Evolutionary conservation across 2,329 filamentous ascomycete genomes (phyloP).

Genomic region (Pestalotiopsis sp.): DNA sequence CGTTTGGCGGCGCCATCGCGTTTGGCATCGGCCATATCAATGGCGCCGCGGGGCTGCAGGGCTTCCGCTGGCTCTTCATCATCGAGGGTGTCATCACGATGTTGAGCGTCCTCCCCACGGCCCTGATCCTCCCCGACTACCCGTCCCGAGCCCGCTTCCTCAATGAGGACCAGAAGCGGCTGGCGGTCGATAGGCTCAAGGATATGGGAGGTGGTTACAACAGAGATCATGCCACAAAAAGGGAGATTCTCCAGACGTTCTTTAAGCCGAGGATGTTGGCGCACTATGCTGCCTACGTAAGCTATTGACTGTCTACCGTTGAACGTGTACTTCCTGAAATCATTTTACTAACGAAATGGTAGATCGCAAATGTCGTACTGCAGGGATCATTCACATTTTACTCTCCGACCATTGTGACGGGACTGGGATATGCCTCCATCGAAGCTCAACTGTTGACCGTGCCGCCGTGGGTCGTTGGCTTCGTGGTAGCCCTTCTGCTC

Average conservation of each 20-base stretch:
- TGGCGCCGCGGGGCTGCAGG: conserved; percentile 32
- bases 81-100: conserved; percentile 17
- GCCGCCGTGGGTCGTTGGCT: conserved; percentile 31
- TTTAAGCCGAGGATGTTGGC: conserved; percentile 39
- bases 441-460: conserved; percentile 30
- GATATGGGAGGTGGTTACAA: conserved; percentile 37
- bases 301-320: neutral
- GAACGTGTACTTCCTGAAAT: neutral
- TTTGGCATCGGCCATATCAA: conserved; percentile 43
- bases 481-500: conserved; percentile 25
- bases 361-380: conserved; percentile 29
- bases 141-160: conserved; percentile 27
- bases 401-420: conserved; percentile 55
- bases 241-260: conserved; percentile 38
- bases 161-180: conserved; percentile 21
- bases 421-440: conserved; percentile 29
- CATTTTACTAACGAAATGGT: neutral
- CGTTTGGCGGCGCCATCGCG: conserved; percentile 63
- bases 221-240: conserved; percentile 34
- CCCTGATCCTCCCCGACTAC: conserved; percentile 27
- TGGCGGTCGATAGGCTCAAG: conserved; percentile 26
- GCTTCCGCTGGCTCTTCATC: conserved; percentile 38
- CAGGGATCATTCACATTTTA: conserved; percentile 50
- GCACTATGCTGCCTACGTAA: conserved; percentile 36
- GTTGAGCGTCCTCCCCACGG: conserved; percentile 21